A percentile compares a stretch with the other conserved stretches of the same genome.
Conservation (phyloP, 2,329 filamentous ascomycete genomes). For the Aspergillus proliferans region DNA sequence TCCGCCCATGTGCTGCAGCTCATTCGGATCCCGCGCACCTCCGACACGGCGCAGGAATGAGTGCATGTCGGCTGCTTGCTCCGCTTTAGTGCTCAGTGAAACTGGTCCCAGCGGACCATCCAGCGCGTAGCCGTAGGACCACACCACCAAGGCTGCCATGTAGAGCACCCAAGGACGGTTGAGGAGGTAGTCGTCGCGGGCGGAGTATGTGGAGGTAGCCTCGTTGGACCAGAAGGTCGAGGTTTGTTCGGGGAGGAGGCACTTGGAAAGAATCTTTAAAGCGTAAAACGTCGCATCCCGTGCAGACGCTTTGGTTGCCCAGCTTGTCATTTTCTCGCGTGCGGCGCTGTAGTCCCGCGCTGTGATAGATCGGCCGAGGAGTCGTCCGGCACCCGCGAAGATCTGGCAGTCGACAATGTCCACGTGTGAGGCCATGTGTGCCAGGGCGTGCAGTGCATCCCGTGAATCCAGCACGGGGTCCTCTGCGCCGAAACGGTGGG, state of each 20-base stretch:
- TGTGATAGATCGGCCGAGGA: slow-evolving; percentile 80
- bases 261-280: slow-evolving; percentile 74
- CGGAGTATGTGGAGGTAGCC: slow-evolving; percentile 56
- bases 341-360: slow-evolving; percentile 73
- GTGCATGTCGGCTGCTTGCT: slow-evolving; percentile 72
- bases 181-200: slow-evolving; percentile 79
- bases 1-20: slow-evolving; percentile 65
- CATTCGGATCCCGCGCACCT: slow-evolving; percentile 66
- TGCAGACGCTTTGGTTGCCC: slow-evolving; percentile 83
- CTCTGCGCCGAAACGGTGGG: slow-evolving; percentile 42
- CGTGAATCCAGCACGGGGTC: slow-evolving; percentile 79
- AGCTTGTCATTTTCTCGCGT: slow-evolving; percentile 79
- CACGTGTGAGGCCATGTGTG: slow-evolving; percentile 96
- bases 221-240: slow-evolving; percentile 28
- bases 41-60: slow-evolving; percentile 68
- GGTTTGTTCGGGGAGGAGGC: slow-evolving; percentile 52
- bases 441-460: slow-evolving; percentile 84
- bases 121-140: slow-evolving; percentile 87
- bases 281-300: slow-evolving; percentile 91
- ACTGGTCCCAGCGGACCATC: slow-evolving; percentile 64
- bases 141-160: slow-evolving; percentile 84
- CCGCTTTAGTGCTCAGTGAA: slow-evolving; percentile 54
- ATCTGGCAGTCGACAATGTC: slow-evolving; percentile 98
- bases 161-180: slow-evolving; percentile 95
- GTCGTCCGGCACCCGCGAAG: slow-evolving; percentile 77